Percentiles rank a stretch among this genome's conserved stretches.
These are phyloP conservation scores for Nevesoporus exiguus DNA, from an alignment of 768 basidiomycete species.

Conservation along the genomic window DNA sequence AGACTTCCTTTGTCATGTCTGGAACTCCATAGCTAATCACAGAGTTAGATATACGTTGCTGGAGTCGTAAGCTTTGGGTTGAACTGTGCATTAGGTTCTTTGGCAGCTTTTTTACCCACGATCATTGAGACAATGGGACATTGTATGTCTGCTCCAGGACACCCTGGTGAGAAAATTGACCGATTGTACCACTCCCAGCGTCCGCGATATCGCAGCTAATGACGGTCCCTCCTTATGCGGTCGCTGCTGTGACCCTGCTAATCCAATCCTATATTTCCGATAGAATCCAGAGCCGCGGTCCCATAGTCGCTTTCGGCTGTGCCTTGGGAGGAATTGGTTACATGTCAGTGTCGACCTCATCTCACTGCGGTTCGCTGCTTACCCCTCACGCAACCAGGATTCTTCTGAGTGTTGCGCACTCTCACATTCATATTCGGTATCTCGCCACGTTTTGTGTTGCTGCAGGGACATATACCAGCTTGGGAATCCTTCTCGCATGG, in stretches of 20 bases:
- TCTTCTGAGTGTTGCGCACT: slow-evolving; percentile 32
- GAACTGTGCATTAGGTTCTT: slow-evolving; percentile 46
- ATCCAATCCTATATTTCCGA: slow-evolving; percentile 41
- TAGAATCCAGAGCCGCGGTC: slow-evolving; percentile 43
- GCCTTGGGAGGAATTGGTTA: slow-evolving; percentile 40
- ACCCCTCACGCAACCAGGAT: slow-evolving; percentile 17
- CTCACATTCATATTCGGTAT: slow-evolving; percentile 37
- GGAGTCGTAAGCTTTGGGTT: slow-evolving; percentile 48
- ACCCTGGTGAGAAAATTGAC: background rate
- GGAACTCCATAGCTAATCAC: slow-evolving; percentile 7
- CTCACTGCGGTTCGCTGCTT: background rate
- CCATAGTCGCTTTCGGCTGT: slow-evolving; percentile 32
- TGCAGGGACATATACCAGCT: slow-evolving; percentile 43
- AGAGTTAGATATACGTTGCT: slow-evolving; percentile 37
- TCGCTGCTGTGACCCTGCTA: slow-evolving; percentile 37
- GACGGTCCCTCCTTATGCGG: slow-evolving; percentile 54
- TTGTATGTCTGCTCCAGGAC: slow-evolving; percentile 28
- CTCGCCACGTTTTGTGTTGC: slow-evolving; percentile 46
- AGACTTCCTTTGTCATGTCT: background rate
- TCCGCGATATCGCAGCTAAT: slow-evolving; percentile 46
- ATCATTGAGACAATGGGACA: slow-evolving; percentile 51
- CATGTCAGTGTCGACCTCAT: slow-evolving; percentile 25
- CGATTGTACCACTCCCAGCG: slow-evolving; percentile 25
- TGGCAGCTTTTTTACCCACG: slow-evolving; percentile 52
- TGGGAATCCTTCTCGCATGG: slow-evolving; percentile 49